A percentile compares a stretch with the other conserved stretches of the same genome.
phyloP scores from a whole-genome alignment of 495 filamentous ascomycete species.

The Penicillium samsonianum region DNA sequence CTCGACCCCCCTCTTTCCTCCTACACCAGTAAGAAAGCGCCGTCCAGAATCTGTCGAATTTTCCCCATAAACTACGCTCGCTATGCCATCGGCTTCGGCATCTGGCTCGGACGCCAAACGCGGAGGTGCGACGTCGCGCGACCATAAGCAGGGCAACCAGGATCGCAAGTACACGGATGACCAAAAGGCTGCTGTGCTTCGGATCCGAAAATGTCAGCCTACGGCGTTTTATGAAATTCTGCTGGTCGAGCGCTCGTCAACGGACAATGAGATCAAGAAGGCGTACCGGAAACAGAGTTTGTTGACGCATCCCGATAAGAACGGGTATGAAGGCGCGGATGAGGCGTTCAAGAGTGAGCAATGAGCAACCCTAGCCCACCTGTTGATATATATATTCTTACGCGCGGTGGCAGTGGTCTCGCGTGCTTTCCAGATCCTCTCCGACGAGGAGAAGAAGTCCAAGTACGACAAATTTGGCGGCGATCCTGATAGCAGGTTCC shows the following conservation, averaged over 20 bases:
- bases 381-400: slow-evolving; percentile 7
- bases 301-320: slow-evolving; percentile 97
- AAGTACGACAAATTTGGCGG: slow-evolving; percentile 86
- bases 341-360: slow-evolving; percentile 90
- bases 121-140: slow-evolving; percentile 64
- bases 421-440: slow-evolving; percentile 88
- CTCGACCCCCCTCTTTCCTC: slow-evolving; percentile 10
- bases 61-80: slow-evolving; percentile 14
- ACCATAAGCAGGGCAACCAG: slow-evolving; percentile 93
- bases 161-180: slow-evolving; percentile 85
- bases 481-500: slow-evolving; percentile 87
- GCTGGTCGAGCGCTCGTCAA: slow-evolving; percentile 67
- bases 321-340: slow-evolving; percentile 93
- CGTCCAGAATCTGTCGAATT: neutral
- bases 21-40: slow-evolving; percentile 1
- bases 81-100: slow-evolving; percentile 77
- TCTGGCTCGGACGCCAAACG: slow-evolving; percentile 70
- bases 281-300: slow-evolving; percentile 92
- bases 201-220: slow-evolving; percentile 77
- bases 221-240: slow-evolving; percentile 97
- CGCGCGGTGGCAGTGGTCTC: slow-evolving; percentile 67
- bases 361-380: neutral
- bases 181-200: slow-evolving; percentile 84
- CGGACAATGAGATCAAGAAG: slow-evolving; percentile 91
- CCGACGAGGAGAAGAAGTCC: slow-evolving; percentile 87